Evolutionary conservation across 306 rosid genomes (phyloP).

Genomic region (Prunus davidiana): DNA sequence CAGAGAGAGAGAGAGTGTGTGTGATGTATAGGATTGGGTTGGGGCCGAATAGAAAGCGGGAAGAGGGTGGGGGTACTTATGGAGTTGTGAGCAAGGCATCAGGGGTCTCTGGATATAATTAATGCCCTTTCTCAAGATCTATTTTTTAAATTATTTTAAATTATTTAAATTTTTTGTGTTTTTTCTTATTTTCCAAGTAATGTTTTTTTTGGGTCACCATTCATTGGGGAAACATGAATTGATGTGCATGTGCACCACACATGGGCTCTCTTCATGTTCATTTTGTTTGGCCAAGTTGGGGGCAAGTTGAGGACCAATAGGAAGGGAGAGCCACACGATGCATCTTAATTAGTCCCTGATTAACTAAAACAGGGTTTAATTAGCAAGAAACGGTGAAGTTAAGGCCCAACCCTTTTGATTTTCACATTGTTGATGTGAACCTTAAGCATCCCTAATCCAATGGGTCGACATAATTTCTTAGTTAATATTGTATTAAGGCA

Average conservation of each 20-base stretch:
- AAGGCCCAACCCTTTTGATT: background rate
- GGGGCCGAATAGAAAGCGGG: constrained; percentile 37
- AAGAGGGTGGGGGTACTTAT: constrained; percentile 67
- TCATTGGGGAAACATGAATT: constrained; percentile 21
- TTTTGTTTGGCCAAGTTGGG: constrained; percentile 28
- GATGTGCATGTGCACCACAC: constrained; percentile 51
- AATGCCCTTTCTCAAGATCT: constrained; percentile 9
- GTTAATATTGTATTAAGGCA: background rate
- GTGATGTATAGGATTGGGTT: constrained; percentile 9
- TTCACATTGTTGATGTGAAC: background rate
- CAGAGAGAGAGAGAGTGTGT: background rate
- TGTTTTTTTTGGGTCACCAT: constrained; percentile 2
- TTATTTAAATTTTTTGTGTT: background rate
- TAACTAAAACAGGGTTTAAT: background rate
- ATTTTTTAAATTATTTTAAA: background rate
- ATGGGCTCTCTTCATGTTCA: constrained; percentile 28
- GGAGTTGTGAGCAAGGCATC: constrained; percentile 30
- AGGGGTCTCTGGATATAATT: constrained; percentile 23
- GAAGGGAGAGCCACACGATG: background rate
- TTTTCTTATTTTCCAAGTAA: constrained; percentile 8
- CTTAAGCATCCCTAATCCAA: background rate
- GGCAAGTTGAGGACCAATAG: constrained; percentile 22
- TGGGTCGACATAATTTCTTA: background rate
- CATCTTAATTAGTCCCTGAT: background rate
- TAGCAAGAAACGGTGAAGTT: background rate